A percentile compares a stretch with the other conserved stretches of the same genome.
Conservation (phyloP, 2,329 filamentous ascomycete species). For the Bipolaris victoriae region DNA sequence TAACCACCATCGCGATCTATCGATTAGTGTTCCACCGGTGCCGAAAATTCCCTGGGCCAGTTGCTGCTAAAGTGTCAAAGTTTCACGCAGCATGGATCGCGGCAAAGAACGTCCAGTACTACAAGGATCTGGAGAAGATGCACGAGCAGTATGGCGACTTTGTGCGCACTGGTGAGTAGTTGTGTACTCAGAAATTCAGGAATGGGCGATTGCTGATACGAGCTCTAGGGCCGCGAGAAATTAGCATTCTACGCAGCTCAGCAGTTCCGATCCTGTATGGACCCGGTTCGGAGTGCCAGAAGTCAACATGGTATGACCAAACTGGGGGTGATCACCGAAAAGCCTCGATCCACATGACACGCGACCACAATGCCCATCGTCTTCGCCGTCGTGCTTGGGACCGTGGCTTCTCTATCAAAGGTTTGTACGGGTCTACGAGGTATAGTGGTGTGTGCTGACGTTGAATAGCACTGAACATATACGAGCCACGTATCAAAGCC, state of each 20-base stretch:
- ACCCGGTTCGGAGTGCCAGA: conserved; percentile 29
- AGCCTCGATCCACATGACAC: conserved; percentile 30
- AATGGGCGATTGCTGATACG: not conserved
- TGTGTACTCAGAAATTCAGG: not conserved
- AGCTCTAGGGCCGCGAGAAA: conserved; percentile 30
- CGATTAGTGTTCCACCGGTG: conserved; percentile 36
- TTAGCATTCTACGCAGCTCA: conserved; percentile 28
- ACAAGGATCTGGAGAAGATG: conserved; percentile 35
- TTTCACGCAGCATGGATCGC: conserved; percentile 37
- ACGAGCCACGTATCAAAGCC: conserved; percentile 34
- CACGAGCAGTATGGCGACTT: conserved; percentile 45
- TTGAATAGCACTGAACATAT: conserved; percentile 26
- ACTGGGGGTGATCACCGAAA: conserved; percentile 29
- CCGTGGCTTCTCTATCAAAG: conserved; percentile 36
- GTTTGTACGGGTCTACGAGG: conserved; percentile 7
- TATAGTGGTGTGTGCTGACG: conserved; percentile 2
- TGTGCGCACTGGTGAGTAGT: conserved; percentile 40
- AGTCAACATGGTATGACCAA: conserved; percentile 38
- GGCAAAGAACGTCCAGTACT: conserved; percentile 37
- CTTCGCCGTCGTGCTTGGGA: conserved; percentile 37
- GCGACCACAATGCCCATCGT: conserved; percentile 29
- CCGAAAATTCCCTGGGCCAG: conserved; percentile 33
- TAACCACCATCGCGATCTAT: conserved; percentile 32
- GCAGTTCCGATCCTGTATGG: conserved; percentile 33
- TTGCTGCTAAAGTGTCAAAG: conserved; percentile 30